These are phyloP conservation scores for Colletotrichum salicis DNA, from an alignment of 2,329 filamentous ascomycete genomes.

Conservation along the genomic window DNA sequence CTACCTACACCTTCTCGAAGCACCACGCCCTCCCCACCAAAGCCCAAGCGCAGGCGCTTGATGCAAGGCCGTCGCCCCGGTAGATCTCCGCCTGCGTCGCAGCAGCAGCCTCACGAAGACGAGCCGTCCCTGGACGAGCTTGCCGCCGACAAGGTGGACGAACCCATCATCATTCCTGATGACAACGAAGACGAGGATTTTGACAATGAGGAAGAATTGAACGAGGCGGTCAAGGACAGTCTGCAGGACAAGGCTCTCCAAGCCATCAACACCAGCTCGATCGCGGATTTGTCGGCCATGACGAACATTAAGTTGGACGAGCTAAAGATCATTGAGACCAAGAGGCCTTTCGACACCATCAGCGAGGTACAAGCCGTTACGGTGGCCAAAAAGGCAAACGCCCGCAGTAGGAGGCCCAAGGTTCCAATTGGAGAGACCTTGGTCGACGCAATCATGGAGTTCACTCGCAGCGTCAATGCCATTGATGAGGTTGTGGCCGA, in stretches of 20 bases:
- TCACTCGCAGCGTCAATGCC: slow-evolving; percentile 82
- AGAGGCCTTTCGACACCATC: slow-evolving; percentile 78
- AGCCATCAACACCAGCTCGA: slow-evolving; percentile 84
- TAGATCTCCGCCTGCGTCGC: slow-evolving; percentile 34
- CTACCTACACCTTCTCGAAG: slow-evolving; percentile 34
- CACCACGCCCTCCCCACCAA: slow-evolving; percentile 43
- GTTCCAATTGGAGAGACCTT: slow-evolving; percentile 63
- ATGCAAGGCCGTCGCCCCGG: slow-evolving; percentile 48
- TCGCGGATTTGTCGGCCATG: slow-evolving; percentile 83
- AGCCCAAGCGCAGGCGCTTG: slow-evolving; percentile 44
- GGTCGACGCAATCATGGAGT: slow-evolving; percentile 69
- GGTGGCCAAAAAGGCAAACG: slow-evolving; percentile 57
- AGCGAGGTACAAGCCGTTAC: slow-evolving; percentile 74
- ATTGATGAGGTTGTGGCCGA: slow-evolving; percentile 84
- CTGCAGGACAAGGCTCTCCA: slow-evolving; percentile 68
- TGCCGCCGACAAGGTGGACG: slow-evolving; percentile 44
- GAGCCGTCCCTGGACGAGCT: slow-evolving; percentile 38
- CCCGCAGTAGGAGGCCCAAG: slow-evolving; percentile 53
- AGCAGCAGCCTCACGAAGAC: slow-evolving; percentile 42
- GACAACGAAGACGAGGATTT: slow-evolving; percentile 55
- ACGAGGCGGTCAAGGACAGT: slow-evolving; percentile 39
- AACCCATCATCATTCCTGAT: slow-evolving; percentile 43
- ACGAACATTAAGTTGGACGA: slow-evolving; percentile 78
- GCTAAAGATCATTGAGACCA: slow-evolving; percentile 75
- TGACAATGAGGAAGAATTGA: slow-evolving; percentile 42